These are phyloP conservation scores for Juglanconis sp. DNA, from an alignment of 2,329 filamentous ascomycete genomes.

Conservation along the genomic window DNA sequence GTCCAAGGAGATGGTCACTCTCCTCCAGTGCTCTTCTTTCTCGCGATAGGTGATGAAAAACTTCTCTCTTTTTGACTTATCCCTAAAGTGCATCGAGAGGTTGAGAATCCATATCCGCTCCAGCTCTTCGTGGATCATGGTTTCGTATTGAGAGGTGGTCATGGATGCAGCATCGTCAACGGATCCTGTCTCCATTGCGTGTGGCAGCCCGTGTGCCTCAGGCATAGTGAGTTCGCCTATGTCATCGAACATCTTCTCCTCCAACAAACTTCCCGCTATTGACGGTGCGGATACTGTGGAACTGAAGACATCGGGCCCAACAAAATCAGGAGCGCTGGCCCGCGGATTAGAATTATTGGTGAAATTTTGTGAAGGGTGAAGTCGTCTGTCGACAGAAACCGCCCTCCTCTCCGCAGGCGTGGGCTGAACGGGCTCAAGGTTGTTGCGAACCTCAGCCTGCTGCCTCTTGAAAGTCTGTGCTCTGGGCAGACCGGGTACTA, in stretches of 20 bases:
- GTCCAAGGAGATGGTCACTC: conserved; percentile 90
- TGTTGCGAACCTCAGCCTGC: conserved; percentile 74
- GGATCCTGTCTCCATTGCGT: conserved; percentile 30
- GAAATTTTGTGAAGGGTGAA: conserved; percentile 32
- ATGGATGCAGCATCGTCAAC: conserved; percentile 44
- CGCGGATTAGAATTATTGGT: conserved; percentile 39
- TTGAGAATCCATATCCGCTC: conserved; percentile 94
- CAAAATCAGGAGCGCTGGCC: conserved; percentile 47
- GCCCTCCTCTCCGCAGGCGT: conserved; percentile 68
- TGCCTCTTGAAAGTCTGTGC: conserved; percentile 78
- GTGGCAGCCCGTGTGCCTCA: conserved; percentile 20
- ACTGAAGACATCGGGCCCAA: conserved; percentile 29
- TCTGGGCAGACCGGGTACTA: conserved; percentile 76
- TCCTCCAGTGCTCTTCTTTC: conserved; percentile 72
- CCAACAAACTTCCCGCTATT: conserved; percentile 29
- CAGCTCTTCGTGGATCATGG: conserved; percentile 73
- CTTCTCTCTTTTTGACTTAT: conserved; percentile 89
- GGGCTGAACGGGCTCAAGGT: conserved; percentile 63
- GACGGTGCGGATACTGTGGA: conserved; percentile 24
- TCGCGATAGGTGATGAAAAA: conserved; percentile 96
- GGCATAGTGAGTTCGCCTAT: conserved; percentile 19
- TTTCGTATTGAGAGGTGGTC: conserved; percentile 55
- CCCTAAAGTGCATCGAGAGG: conserved; percentile 95
- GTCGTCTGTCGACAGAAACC: conserved; percentile 59
- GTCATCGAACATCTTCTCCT: conserved; percentile 30